These are phyloP conservation scores for Dactylonectria estremocensis DNA, from an alignment of 2,329 filamentous ascomycete species.

Conservation along the genomic window DNA sequence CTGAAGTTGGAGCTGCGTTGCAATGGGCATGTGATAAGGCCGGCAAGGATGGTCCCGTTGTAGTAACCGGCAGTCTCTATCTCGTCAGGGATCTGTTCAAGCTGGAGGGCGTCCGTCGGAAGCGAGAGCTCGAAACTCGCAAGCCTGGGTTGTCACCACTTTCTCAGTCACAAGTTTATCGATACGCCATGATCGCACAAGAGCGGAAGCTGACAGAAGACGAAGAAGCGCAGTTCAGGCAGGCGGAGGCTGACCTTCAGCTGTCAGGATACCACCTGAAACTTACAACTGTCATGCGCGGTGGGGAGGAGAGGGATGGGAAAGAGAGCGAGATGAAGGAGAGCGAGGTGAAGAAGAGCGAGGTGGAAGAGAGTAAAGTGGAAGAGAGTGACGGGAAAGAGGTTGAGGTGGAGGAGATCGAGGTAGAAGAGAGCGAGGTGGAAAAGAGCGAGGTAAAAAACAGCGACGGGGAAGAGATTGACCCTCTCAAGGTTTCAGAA, in stretches of 20 bases:
- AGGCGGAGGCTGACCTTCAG: slow-evolving; percentile 51
- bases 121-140: slow-evolving; percentile 49
- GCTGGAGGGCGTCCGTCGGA: slow-evolving; percentile 49
- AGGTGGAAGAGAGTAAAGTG: no score
- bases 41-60: slow-evolving; percentile 51
- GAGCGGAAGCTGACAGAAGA: slow-evolving; percentile 51
- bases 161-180: slow-evolving; percentile 53
- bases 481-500: slow-evolving; percentile 42
- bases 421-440: no score
- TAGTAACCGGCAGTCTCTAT: slow-evolving; percentile 60
- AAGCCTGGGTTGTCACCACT: no score
- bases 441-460: no score
- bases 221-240: slow-evolving; percentile 54
- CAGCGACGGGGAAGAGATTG: no score
- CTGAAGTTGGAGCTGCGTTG: slow-evolving; percentile 49
- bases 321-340: no score
- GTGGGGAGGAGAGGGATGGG: slow-evolving; percentile 35
- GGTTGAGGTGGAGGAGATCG: no score
- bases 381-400: no score
- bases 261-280: no score
- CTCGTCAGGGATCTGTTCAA: slow-evolving; percentile 55
- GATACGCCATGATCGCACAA: slow-evolving; percentile 50
- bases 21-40: slow-evolving; percentile 56
- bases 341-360: no score
- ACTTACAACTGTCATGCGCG: slow-evolving; percentile 38